These are phyloP conservation scores for Coniochaeta sp. DNA, from an alignment of 2,329 filamentous ascomycete genomes.

Conservation along the genomic window DNA sequence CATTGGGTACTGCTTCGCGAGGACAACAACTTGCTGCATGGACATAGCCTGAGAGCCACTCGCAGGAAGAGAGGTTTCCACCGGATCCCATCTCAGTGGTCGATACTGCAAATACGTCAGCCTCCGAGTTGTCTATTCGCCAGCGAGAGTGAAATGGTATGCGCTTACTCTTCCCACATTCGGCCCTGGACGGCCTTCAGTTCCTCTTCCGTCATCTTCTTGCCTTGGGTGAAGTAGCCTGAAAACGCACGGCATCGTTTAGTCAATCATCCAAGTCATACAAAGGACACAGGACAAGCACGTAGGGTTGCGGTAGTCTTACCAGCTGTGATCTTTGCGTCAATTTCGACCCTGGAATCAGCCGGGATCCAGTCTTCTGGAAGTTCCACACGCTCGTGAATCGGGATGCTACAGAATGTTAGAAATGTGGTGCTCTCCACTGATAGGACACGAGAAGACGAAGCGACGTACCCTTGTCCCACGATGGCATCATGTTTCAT, in stretches of 20 bases:
- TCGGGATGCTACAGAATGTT: slow-evolving; percentile 57
- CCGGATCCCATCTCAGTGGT: slow-evolving; percentile 12
- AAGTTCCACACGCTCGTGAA: slow-evolving; percentile 83
- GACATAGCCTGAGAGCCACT: neutral
- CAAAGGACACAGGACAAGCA: neutral
- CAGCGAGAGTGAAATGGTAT: slow-evolving; percentile 6
- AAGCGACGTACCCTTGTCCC: slow-evolving; percentile 55
- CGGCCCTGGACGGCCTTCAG: slow-evolving; percentile 79
- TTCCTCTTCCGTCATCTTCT: slow-evolving; percentile 82
- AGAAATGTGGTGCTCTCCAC: neutral
- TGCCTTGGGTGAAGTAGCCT: slow-evolving; percentile 79
- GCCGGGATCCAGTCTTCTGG: slow-evolving; percentile 90
- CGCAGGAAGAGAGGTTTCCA: neutral
- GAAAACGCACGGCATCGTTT: slow-evolving; percentile 7
- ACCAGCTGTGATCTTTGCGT: slow-evolving; percentile 96
- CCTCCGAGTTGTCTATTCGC: slow-evolving; percentile 10
- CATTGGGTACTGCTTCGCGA: neutral
- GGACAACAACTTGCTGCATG: neutral
- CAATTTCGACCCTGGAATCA: slow-evolving; percentile 95
- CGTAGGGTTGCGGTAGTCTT: slow-evolving; percentile 21
- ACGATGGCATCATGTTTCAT: slow-evolving; percentile 92
- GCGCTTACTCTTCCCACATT: slow-evolving; percentile 75
- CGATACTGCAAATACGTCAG: slow-evolving; percentile 20
- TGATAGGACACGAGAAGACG: neutral
- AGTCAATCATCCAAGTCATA: slow-evolving; percentile 1